A percentile compares a stretch with the other conserved stretches of the same genome.
Evolutionary conservation across 768 basidiomycete species (phyloP).

Genomic region (Suillus weaverae): DNA sequence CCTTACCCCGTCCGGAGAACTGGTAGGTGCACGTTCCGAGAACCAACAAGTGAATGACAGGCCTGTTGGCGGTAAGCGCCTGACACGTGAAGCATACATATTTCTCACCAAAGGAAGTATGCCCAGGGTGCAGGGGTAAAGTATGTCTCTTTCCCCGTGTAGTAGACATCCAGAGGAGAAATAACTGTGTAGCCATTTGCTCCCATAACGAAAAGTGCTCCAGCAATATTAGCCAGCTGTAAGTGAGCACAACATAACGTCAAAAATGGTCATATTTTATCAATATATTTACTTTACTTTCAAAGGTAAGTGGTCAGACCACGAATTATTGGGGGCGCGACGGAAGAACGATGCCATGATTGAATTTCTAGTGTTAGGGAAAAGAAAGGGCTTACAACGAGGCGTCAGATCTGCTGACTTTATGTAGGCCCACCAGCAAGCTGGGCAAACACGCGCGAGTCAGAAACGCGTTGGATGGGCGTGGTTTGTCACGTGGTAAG

Average conservation of each 20-base stretch:
- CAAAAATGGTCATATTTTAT: conserved; percentile 1
- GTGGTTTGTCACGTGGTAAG: conserved; percentile 24
- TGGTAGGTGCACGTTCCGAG: conserved; percentile 65
- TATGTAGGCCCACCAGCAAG: conserved; percentile 22
- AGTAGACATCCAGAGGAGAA: conserved; percentile 50
- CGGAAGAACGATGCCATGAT: conserved; percentile 28
- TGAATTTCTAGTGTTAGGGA: conserved; percentile 6
- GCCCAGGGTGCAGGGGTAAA: conserved; percentile 65
- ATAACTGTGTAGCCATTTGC: conserved; percentile 63
- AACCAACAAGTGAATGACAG: conserved; percentile 63
- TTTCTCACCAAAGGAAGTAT: conserved; percentile 57
- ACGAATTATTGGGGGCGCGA: conserved; percentile 24
- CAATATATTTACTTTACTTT: conserved; percentile 41
- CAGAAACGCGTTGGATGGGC: conserved; percentile 17
- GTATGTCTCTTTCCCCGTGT: conserved; percentile 58
- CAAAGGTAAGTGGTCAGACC: conserved; percentile 52
- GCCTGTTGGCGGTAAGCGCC: conserved; percentile 35
- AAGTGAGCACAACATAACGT: conserved; percentile 6
- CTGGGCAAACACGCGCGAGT: conserved; percentile 1
- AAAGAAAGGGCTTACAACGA: conserved; percentile 9
- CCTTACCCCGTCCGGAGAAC: conserved; percentile 54
- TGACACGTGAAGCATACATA: neutral
- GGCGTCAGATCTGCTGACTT: conserved; percentile 18
- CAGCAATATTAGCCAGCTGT: conserved; percentile 55
- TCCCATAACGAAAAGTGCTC: conserved; percentile 56